Evolutionary conservation across 2,329 filamentous ascomycete species (phyloP), one percentile per base, ranked within the genome.

Genomic region (Scorias spongiosa): DNA sequence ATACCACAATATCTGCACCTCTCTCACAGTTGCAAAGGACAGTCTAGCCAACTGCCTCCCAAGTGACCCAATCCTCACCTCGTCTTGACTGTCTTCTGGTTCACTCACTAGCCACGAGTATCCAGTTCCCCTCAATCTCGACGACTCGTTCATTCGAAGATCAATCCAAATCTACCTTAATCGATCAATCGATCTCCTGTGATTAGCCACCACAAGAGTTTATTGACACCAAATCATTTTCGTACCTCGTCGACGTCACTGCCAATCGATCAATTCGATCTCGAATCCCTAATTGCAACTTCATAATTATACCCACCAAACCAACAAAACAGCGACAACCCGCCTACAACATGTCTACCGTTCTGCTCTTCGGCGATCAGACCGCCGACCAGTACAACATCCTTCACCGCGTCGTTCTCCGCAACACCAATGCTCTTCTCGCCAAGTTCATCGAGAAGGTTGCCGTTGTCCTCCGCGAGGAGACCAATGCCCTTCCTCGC

Each of bases 321-420:
- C 42, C 37, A 9, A 12, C 32, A 36, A 36, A 36, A 42, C 39
- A 30, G 34, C 26, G 29, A 42, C 32, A 41, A 8, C 20, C 34
- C 30, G 20, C 37, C 34, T 17, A 40, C 43, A 59, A 42, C n/a
- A 63, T 63, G 60, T 58, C 60, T 57, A 70, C 70, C 55, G 57
- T 67, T 46, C 71, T 81, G 60, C 72, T 83, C 49, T 81, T 83
- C 58, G 79, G 79, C 65, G 80, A 84, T 57, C 80, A 84, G 63
- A 82, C 79, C 47, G 70, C 77, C 54, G 76, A 81, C 59, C 78
- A 78, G 53, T 75, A 80, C 57, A 66, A 66, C 51, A 76, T 81
- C 50, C 64, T 84, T 48, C 63, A 66, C 51, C 68, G 68, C 53
- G 61, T 67, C 28, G 60, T 62, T 45, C 61, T 66, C 42, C 64